Base-by-base conservation (phyloP, 2,329 filamentous ascomycete species). In the Magnaporthiopsis poae region DNA sequence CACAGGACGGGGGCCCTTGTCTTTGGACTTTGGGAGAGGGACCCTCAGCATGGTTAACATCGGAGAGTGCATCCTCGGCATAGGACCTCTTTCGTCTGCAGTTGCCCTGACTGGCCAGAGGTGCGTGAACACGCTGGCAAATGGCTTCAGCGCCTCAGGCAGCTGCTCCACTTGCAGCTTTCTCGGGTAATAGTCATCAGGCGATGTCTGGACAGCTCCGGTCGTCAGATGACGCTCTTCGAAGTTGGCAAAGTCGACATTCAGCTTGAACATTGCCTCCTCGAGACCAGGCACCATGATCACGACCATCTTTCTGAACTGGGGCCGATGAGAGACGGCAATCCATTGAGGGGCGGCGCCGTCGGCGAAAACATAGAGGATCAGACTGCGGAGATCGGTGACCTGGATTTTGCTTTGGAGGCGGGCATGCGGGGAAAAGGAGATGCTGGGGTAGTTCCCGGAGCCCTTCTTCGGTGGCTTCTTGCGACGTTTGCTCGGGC, bases 251-350 rank as follows among this genome's bases (percentile, higher is more conserved):
- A 82, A 82, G 69, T 86, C 78, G 56, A 83, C 80, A 56, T 77
- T 74, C 15, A 85, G 82, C 75, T 90, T 86, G 78, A 98, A 96
- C 90, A 98, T 95, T 69, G 87, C 90, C 72, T 91, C 86, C 74
- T 98, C 94, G 31, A 99, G 79, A 0, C 95, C 95, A 13, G 95
- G 95, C 13, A 97, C 88, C 90, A 97, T 94, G 70, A 99, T 80
- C 60, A 91, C 86, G 36, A 98, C 93, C 36, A 96, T 89, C 78
- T 95, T 96, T 69, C 86, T 80, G 71, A 90, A 87, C 67, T 87
- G 81, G 7, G 85, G 83, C 62, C 88, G 82, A 72, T 90, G 83
- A 68, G 80, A 80, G 63, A 90, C 82, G 61, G 83, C 81, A 61
- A 90, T 81, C 85, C 88, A 90, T 71, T 88, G 84, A 18, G 88